These are phyloP conservation scores for Metarhizium robertsii DNA, from an alignment of 2,329 filamentous ascomycete genomes.

Conservation along the genomic window DNA sequence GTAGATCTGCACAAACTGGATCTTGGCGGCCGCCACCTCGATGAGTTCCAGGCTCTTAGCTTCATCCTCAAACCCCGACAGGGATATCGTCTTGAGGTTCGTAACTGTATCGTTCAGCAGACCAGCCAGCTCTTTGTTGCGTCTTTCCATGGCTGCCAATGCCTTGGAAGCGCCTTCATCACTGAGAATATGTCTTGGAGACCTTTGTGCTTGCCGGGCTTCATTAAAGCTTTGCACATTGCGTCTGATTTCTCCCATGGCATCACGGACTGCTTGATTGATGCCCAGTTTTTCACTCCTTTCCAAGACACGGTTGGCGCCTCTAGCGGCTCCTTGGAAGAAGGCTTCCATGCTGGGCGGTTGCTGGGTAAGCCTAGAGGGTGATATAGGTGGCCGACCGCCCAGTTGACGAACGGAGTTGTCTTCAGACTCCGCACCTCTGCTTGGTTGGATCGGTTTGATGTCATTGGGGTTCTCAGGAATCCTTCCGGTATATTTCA, in stretches of 20 bases:
- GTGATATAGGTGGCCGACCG: slow-evolving; percentile 36
- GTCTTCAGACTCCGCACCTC: slow-evolving; percentile 25
- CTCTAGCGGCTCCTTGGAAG: slow-evolving; percentile 68
- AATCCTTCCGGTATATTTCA: slow-evolving; percentile 57
- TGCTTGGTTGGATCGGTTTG: slow-evolving; percentile 14
- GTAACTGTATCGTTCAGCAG: slow-evolving; percentile 60
- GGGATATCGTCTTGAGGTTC: slow-evolving; percentile 52
- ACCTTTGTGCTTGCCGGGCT: slow-evolving; percentile 33
- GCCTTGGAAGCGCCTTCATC: slow-evolving; percentile 25
- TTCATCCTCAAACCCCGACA: slow-evolving; percentile 38
- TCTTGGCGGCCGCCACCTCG: slow-evolving; percentile 50
- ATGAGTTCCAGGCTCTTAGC: slow-evolving; percentile 42
- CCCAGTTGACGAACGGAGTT: slow-evolving; percentile 30
- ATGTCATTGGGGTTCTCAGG: slow-evolving; percentile 22
- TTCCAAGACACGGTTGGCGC: slow-evolving; percentile 64
- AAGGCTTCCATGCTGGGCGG: slow-evolving; percentile 58
- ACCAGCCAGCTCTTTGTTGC: slow-evolving; percentile 56
- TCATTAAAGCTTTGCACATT: slow-evolving; percentile 63
- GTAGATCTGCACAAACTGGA: slow-evolving; percentile 56
- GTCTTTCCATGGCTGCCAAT: slow-evolving; percentile 46
- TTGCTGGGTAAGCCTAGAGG: slow-evolving; percentile 44
- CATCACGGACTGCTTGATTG: slow-evolving; percentile 72
- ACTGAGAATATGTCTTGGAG: slow-evolving; percentile 24
- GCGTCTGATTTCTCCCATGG: slow-evolving; percentile 68
- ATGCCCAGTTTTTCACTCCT: slow-evolving; percentile 68